Conservation (phyloP, 495 filamentous ascomycete genomes). For the Aspergillus panamensis region DNA sequence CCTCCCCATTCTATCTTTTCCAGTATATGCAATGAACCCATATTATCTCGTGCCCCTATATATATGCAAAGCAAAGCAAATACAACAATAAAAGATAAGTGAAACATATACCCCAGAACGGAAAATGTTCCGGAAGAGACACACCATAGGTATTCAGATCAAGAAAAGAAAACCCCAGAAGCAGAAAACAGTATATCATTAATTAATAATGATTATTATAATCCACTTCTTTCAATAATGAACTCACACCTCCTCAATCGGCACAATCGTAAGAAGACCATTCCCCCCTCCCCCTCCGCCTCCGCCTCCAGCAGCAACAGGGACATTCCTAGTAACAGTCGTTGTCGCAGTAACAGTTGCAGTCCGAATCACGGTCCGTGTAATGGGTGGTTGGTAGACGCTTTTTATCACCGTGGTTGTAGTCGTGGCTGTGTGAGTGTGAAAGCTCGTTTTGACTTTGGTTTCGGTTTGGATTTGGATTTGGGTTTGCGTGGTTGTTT, state of each 20-base stretch:
- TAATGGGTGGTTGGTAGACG: neutral
- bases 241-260: neutral
- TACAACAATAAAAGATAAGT: no score
- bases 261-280: neutral
- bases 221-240: neutral
- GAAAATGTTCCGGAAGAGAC: no score
- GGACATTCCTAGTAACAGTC: no score
- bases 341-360: slow-evolving; percentile 12
- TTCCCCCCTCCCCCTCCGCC: neutral
- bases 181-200: neutral
- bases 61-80: no score
- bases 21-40: no score
- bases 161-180: no score
- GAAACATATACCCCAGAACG: no score
- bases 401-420: no score
- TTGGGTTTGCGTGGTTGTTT: neutral
- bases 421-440: neutral
- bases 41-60: no score
- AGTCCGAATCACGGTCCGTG: slow-evolving; percentile 19
- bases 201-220: neutral
- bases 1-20: no score
- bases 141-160: no score
- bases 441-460: neutral
- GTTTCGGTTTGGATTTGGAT: neutral
- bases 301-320: neutral